A percentile compares a stretch with the other conserved stretches of the same genome.
phyloP scores from a whole-genome alignment of 1,139 yeast species.

The Blastobotrys raffinosifermentans region DNA sequence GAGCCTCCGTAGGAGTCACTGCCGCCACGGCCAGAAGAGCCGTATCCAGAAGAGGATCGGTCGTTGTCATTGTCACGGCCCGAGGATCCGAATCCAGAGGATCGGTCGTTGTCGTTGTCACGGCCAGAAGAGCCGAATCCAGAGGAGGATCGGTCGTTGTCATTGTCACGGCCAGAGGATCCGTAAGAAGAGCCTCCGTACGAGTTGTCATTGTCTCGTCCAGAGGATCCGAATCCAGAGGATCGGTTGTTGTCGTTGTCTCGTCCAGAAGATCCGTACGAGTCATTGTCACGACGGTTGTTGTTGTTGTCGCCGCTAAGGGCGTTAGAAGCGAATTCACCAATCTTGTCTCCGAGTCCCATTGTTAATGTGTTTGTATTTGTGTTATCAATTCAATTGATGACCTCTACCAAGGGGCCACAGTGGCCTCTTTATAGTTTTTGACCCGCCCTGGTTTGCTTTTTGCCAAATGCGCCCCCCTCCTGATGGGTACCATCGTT shows the following conservation, averaged over 20 bases:
- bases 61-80: conserved; percentile 12
- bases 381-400: neutral
- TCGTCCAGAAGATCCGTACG: conserved; percentile 13
- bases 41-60: conserved; percentile 17
- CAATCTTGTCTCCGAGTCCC: conserved; percentile 21
- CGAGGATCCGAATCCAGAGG: neutral
- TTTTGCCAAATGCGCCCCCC: neutral
- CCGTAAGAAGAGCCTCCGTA: conserved; percentile 16
- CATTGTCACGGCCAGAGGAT: conserved; percentile 14
- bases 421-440: conserved; percentile 7
- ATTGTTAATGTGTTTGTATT: conserved; percentile 11
- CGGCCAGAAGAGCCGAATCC: conserved; percentile 22
- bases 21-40: conserved; percentile 12
- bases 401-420: conserved; percentile 1
- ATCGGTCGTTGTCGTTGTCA: conserved; percentile 10
- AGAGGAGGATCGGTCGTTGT: too few species aligned
- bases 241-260: neutral
- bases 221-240: conserved; percentile 2
- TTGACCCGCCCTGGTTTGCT: too few species aligned
- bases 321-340: conserved; percentile 15
- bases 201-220: conserved; percentile 11
- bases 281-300: conserved; percentile 11
- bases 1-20: conserved; percentile 9
- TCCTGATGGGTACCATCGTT: too few species aligned
- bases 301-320: conserved; percentile 12